phyloP scores from a whole-genome alignment of 257 asterid species.

The Mitragyna speciosa region DNA sequence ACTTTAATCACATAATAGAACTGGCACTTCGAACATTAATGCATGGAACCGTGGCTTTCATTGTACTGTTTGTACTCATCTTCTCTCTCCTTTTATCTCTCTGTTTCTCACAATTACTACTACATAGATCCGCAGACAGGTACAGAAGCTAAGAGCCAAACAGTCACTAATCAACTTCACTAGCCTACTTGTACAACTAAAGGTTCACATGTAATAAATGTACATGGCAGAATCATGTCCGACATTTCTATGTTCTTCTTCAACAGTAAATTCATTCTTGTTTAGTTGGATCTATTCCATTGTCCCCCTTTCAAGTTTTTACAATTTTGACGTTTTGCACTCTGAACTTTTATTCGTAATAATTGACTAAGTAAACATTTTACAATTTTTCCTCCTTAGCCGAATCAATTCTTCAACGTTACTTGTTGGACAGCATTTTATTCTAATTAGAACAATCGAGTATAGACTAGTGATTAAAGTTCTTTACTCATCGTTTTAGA shows the following conservation, averaged over 20 bases:
- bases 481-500: no score
- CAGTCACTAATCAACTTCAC: slow-evolving; percentile 48
- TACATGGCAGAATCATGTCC: slow-evolving; percentile 16
- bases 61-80: slow-evolving; percentile 39
- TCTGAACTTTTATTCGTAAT: neutral
- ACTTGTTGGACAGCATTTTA: no score
- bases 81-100: slow-evolving; percentile 10
- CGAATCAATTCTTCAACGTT: no score
- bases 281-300: neutral
- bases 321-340: neutral
- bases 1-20: slow-evolving; percentile 37
- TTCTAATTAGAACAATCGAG: no score
- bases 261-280: neutral
- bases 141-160: slow-evolving; percentile 48
- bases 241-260: slow-evolving; percentile 16
- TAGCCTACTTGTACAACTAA: slow-evolving; percentile 12
- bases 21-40: slow-evolving; percentile 50
- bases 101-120: slow-evolving; percentile 4
- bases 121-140: slow-evolving; percentile 28
- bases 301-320: neutral
- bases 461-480: no score
- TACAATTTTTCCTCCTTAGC: neutral
- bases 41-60: slow-evolving; percentile 49
- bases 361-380: neutral
- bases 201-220: slow-evolving; percentile 37